Base-by-base conservation (phyloP, 768 basidiomycete species). In the Stropharia rugosoannulata region DNA sequence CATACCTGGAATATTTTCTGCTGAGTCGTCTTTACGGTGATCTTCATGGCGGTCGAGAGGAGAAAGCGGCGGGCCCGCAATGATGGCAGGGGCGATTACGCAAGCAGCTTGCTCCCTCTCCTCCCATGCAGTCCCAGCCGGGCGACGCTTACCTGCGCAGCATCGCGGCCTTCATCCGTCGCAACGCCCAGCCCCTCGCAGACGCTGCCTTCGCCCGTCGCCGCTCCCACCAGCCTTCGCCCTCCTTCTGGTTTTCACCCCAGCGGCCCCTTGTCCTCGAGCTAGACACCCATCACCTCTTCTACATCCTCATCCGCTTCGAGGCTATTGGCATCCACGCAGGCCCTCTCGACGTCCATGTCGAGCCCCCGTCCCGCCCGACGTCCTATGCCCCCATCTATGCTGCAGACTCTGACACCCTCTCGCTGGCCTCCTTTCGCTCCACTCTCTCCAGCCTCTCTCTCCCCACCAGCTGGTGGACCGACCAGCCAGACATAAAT, bases 11-110 rank as follows among this genome's bases (percentile, higher is more conserved):
- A 95, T 61, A 90, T 82, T 78, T 95, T 95, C 70, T 96, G 93
- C 73, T 94, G 89, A 12, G 95, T 83, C 1, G 95, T 98, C 77
- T 98, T 98, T 67, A 98, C 78, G 25, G 93, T 96, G 72, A 98
- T 82, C 83, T 93, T 93, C 88, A 94, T 91, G 70, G 69, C 80
- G 69, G 68, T 80, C 73, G 66, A 36, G 61, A 62, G 58, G 57
- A 56, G 54, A 57, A 55, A 48, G 42, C 35, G 50, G 54, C 47
- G 41, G n/a, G 18, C 65, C 63, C 65, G 64, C 59, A 59, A 51
- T 59, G 60, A 58, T 15, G 8, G 41, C 32, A 41, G 38, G 45
- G 35, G 15, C 52, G 52, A 55, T 54, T 55, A 54, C 54, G 57
- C 42, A 59, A 54, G 59, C 57, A 60, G 37, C 15, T 32, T 27